Percentiles rank a stretch among this genome's conserved stretches.
Conservation (phyloP, 1,139 yeast species). For the Geotrichum europaeum region DNA sequence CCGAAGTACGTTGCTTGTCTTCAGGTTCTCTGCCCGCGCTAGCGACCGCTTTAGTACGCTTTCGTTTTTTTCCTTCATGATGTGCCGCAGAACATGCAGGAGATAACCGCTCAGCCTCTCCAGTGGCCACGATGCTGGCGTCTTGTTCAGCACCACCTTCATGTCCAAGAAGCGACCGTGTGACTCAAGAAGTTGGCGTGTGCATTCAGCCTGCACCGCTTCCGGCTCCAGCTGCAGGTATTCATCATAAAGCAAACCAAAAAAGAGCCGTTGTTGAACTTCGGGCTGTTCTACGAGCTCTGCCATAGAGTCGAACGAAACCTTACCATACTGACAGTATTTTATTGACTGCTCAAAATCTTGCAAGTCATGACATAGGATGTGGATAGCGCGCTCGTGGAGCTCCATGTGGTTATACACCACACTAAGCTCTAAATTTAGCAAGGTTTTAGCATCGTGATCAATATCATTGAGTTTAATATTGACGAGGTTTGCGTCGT, state of each 20-base stretch:
- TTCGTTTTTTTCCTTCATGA: slow-evolving; percentile 24
- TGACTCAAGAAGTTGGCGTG: slow-evolving; percentile 29
- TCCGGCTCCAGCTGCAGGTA: slow-evolving; percentile 28
- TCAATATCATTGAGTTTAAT: slow-evolving; percentile 24
- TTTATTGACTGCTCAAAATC: slow-evolving; percentile 36
- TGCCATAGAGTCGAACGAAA: not conserved
- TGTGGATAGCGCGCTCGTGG: slow-evolving; percentile 33
- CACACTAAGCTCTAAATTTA: slow-evolving; percentile 33
- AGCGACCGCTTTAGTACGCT: slow-evolving; percentile 24
- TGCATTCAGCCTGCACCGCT: slow-evolving; percentile 25
- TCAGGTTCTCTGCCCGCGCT: slow-evolving; percentile 27
- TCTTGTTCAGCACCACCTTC: slow-evolving; percentile 27
- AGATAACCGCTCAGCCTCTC: slow-evolving; percentile 31
- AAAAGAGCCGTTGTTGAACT: slow-evolving; percentile 23
- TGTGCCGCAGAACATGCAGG: slow-evolving; percentile 22
- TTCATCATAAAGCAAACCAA: slow-evolving; percentile 27
- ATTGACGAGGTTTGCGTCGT: slow-evolving; percentile 27
- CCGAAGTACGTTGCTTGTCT: slow-evolving; percentile 4
- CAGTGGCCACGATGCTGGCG: slow-evolving; percentile 36
- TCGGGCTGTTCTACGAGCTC: slow-evolving; percentile 1
- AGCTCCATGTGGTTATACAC: slow-evolving; percentile 33
- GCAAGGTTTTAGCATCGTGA: slow-evolving; percentile 21
- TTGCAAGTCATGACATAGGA: slow-evolving; percentile 30
- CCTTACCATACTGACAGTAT: slow-evolving; percentile 30
- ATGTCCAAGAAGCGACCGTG: slow-evolving; percentile 32